phyloP scores from a whole-genome alignment of 2,329 filamentous ascomycete species.

The Beauveria varroae region DNA sequence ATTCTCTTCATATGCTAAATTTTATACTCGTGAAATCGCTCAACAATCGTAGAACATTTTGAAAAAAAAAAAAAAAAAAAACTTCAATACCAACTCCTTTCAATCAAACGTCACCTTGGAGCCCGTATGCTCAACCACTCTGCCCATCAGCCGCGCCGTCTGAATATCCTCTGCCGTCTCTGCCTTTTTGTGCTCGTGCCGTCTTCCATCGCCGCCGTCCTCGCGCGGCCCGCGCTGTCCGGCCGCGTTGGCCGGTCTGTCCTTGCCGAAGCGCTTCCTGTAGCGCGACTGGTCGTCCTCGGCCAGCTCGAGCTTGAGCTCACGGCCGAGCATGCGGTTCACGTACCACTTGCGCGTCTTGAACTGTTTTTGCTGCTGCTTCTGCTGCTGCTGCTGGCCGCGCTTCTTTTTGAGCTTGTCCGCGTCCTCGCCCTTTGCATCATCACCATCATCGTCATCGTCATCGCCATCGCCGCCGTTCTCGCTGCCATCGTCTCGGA shows the following conservation, averaged over 20 bases:
- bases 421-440: constrained; percentile 26
- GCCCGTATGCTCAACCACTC: constrained; percentile 69
- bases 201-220: constrained; percentile 20
- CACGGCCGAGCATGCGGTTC: constrained; percentile 71
- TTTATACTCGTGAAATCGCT: constrained; percentile 7
- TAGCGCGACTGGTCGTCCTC: constrained; percentile 86
- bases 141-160: constrained; percentile 63
- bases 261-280: constrained; percentile 87
- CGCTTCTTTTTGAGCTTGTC: constrained; percentile 30
- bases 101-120: constrained; percentile 79
- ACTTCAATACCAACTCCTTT: constrained; percentile 7
- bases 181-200: constrained; percentile 31
- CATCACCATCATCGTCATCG: background rate
- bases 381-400: constrained; percentile 24
- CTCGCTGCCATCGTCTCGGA: constrained; percentile 40
- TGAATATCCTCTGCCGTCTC: constrained; percentile 39
- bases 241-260: constrained; percentile 37
- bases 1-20: background rate
- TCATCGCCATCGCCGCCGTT: constrained; percentile 24
- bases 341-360: constrained; percentile 73
- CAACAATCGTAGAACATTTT: background rate
- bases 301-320: constrained; percentile 83
- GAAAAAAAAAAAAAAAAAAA: no score
- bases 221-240: constrained; percentile 11
- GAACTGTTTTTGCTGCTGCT: constrained; percentile 40